Base-by-base conservation (phyloP, 345 rosid genomes). In the Ceriops decandra region DNA sequence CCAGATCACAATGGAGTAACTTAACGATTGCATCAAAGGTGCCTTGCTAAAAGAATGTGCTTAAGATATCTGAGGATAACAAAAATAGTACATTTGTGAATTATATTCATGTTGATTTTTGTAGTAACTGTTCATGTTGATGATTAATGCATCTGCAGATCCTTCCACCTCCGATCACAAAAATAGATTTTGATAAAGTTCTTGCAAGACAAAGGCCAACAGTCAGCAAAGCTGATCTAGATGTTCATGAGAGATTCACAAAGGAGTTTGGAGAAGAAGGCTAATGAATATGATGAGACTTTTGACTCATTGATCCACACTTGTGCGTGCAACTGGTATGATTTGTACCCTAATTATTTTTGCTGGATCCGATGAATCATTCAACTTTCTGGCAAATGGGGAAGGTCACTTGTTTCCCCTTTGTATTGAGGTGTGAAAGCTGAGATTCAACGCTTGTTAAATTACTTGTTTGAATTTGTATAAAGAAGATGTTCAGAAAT, bases 201-300 rank as follows among this genome's bases (percentile, higher is more conserved):
- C 93, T 92, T 74, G 89, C 92, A 6, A 88, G 91, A 82, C 97
- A 92, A 80, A 88, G 77, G 84, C 95, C 96, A 51, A 92, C 98
- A 19, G 98, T 92, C 57, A 88, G 96, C 81, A 90, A 89, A 76
- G 58, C 82, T 49, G 98, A 92, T 79, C 88, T 92, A 27, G 96
- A 88, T 3, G 90, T 92, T 53, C 98, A 92, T 6, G 98, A 90
- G 83, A 88, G 88, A 85, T 92, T 92, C 83, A 92, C 98, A 16
- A 84, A 83, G 73, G 98, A 92, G 83, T 92, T 88, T 79, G 98
- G 98, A 58, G 96, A 92, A 82, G 98, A 90, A 74, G 98, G 98
- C 74, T 90, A 70, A 87, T 59, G 68, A 52, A 49, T 51, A 28
- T 9, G 3, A 57, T 30, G 5, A 61, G 19, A n/a, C 13, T 16